These are phyloP conservation scores for Didymella lethalis DNA, from an alignment of 2,329 filamentous ascomycete genomes.

Conservation along the genomic window DNA sequence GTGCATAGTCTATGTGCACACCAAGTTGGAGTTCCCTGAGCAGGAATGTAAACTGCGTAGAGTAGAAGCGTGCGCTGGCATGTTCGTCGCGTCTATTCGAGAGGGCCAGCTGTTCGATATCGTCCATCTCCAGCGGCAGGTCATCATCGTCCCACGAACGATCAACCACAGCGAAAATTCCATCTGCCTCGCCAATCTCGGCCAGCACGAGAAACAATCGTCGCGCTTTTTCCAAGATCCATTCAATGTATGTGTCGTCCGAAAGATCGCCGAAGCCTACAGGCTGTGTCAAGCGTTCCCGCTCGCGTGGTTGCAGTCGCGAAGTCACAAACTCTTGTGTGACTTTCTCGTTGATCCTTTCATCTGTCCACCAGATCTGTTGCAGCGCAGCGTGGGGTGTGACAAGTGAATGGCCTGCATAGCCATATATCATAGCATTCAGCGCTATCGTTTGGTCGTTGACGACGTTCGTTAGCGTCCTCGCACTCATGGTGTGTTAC, in stretches of 20 bases:
- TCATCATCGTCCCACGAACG: constrained; percentile 80
- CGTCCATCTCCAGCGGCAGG: constrained; percentile 71
- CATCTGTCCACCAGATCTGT: constrained; percentile 74
- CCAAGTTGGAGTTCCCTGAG: constrained; percentile 68
- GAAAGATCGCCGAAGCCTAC: constrained; percentile 74
- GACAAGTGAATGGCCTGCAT: constrained; percentile 59
- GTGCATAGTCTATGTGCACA: constrained; percentile 68
- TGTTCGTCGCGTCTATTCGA: constrained; percentile 67
- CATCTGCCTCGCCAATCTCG: constrained; percentile 73
- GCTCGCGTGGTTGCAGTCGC: constrained; percentile 69
- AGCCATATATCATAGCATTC: constrained; percentile 61
- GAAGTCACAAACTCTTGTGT: constrained; percentile 72
- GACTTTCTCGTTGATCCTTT: constrained; percentile 73
- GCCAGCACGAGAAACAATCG: constrained; percentile 75
- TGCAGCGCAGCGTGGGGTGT: constrained; percentile 59
- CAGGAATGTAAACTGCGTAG: constrained; percentile 75
- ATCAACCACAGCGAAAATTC: constrained; percentile 78
- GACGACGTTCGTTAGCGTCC: constrained; percentile 52
- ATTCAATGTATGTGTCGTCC: constrained; percentile 79
- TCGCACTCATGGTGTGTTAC: constrained; percentile 44
- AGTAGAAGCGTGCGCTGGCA: constrained; percentile 73
- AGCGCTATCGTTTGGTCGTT: constrained; percentile 56
- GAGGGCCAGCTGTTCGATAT: constrained; percentile 69
- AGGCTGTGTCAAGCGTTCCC: constrained; percentile 67
- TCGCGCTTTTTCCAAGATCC: constrained; percentile 74